These are phyloP conservation scores for Acanthamoeba healyi DNA, from an alignment of 208 protist species.

Conservation along the genomic window DNA sequence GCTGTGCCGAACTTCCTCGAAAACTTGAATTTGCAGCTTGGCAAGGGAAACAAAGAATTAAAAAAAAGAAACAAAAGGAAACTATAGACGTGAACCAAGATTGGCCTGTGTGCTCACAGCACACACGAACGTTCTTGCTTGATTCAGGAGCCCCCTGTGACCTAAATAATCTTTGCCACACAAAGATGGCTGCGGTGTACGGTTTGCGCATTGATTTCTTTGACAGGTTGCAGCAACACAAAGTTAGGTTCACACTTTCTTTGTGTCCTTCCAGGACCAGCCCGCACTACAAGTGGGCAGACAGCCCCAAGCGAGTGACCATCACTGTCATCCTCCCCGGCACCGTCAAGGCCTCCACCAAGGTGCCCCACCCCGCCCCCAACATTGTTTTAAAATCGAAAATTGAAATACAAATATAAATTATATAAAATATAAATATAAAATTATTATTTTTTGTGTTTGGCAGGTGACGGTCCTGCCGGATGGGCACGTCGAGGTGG, in stretches of 20 bases:
- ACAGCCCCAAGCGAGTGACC: neutral
- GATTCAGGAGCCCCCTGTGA: too few species aligned
- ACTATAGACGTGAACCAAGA: too few species aligned
- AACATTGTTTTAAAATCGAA: too few species aligned
- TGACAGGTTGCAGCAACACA: too few species aligned
- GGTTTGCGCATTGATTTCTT: too few species aligned
- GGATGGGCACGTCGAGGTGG: neutral
- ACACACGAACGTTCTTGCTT: too few species aligned
- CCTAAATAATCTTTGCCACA: too few species aligned
- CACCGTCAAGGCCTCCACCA: conserved; percentile 1
- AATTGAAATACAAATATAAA: too few species aligned
- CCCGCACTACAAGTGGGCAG: conserved; percentile 57
- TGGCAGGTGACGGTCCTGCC: neutral
- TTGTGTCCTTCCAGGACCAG: neutral
- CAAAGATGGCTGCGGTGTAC: too few species aligned
- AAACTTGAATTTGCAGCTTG: neutral
- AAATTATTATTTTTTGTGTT: neutral
- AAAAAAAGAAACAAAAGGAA: neutral
- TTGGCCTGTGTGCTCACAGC: too few species aligned
- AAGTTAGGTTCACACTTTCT: too few species aligned
- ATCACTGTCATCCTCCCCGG: neutral
- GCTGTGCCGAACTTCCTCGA: neutral
- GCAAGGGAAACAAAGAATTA: neutral
- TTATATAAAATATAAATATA: neutral
- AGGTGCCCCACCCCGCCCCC: neutral